Percentiles rank a stretch among this genome's conserved stretches.
Conservation (phyloP, 1,284 basidiomycete species). For the Amylostereum chailletii region DNA sequence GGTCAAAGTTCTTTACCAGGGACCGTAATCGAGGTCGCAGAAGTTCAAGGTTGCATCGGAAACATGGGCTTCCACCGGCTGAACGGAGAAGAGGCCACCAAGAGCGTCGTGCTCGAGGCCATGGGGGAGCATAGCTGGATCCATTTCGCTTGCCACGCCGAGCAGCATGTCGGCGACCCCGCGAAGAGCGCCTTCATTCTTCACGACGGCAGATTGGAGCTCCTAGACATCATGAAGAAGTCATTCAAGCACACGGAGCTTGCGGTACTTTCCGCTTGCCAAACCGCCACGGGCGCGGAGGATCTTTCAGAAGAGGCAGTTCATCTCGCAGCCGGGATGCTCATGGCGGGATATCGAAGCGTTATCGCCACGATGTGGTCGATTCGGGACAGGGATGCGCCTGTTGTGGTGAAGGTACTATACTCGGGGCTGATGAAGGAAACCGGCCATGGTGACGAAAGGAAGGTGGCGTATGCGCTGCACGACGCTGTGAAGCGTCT, state of each 20-base stretch:
- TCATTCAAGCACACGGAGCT: not conserved
- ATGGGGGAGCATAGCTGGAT: not conserved
- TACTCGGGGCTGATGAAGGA: slow-evolving; percentile 1
- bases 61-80: slow-evolving; percentile 1
- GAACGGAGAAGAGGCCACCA: slow-evolving; percentile 7
- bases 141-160: slow-evolving; percentile 2
- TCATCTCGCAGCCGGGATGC: slow-evolving; percentile 18
- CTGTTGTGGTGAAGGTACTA: slow-evolving; percentile 8
- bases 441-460: not conserved
- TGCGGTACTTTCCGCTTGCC: slow-evolving; percentile 2
- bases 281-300: slow-evolving; percentile 2
- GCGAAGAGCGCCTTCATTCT: slow-evolving; percentile 1
- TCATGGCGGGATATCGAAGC: slow-evolving; percentile 15
- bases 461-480: slow-evolving; percentile 1
- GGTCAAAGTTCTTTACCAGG: not conserved
- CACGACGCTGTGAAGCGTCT: not conserved
- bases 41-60: not conserved
- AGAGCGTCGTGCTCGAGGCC: not conserved
- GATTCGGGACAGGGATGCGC: slow-evolving; percentile 10
- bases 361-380: slow-evolving; percentile 19
- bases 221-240: not conserved
- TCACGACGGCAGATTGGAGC: not conserved
- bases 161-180: not conserved
- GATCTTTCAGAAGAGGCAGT: slow-evolving; percentile 1
- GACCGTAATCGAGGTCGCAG: not conserved